Evolutionary conservation across 2,329 filamentous ascomycete genomes (phyloP).

Genomic region (Fusarium graminum): DNA sequence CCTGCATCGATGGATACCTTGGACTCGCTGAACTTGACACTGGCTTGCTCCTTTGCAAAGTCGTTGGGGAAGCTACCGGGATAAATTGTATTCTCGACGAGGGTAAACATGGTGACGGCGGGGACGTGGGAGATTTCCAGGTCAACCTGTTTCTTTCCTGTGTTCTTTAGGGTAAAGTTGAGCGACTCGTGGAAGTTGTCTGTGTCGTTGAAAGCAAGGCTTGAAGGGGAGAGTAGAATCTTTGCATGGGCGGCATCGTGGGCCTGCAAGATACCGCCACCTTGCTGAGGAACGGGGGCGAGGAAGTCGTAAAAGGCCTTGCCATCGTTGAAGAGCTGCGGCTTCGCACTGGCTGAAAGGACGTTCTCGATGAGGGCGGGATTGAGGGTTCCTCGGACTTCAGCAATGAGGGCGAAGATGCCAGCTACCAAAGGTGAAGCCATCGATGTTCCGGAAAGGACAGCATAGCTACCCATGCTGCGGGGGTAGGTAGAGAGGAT

Average conservation of each 20-base stretch:
- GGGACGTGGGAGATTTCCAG: conserved; percentile 66
- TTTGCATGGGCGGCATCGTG: conserved; percentile 69
- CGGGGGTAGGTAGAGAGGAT: conserved; percentile 70
- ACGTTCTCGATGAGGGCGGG: conserved; percentile 64
- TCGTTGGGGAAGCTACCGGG: conserved; percentile 62
- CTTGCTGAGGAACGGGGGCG: conserved; percentile 71
- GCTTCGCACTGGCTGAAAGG: conserved; percentile 63
- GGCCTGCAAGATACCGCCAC: conserved; percentile 70
- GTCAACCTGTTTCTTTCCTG: conserved; percentile 60
- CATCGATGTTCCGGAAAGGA: conserved; percentile 72
- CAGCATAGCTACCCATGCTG: conserved; percentile 62
- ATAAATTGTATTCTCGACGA: conserved; percentile 51
- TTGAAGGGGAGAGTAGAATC: conserved; percentile 66
- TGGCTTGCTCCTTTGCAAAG: conserved; percentile 57
- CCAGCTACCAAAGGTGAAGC: conserved; percentile 68
- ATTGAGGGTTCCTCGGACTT: conserved; percentile 64
- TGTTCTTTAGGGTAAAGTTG: conserved; percentile 69
- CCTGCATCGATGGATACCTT: conserved; percentile 60
- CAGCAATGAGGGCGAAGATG: conserved; percentile 66
- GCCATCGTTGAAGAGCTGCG: conserved; percentile 63
- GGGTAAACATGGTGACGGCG: conserved; percentile 67
- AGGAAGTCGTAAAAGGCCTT: conserved; percentile 54
- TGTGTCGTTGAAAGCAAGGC: conserved; percentile 74
- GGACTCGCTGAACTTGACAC: conserved; percentile 58
- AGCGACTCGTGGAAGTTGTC: conserved; percentile 64